Evolutionary conservation across 1,284 basidiomycete species (phyloP).

Genomic region (Afroboletus lepidellus): DNA sequence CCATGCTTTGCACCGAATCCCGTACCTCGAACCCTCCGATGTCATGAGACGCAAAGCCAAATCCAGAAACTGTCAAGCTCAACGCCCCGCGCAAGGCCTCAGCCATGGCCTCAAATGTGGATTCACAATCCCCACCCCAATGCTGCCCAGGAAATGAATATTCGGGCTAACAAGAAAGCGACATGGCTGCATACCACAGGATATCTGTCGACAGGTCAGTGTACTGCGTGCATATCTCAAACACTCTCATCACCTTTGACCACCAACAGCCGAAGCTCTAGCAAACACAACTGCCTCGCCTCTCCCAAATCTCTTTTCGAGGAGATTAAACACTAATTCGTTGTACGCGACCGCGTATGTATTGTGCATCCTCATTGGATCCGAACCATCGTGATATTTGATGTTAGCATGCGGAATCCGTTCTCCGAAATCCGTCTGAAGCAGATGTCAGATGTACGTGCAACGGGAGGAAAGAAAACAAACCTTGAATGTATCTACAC

Average conservation of each 20-base stretch:
- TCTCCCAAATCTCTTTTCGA: constrained; percentile 58
- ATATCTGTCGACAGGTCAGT: constrained; percentile 13
- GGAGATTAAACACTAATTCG: constrained; percentile 61
- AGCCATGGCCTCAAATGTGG: constrained; percentile 76
- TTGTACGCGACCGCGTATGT: constrained; percentile 69
- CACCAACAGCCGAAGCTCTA: constrained; percentile 62
- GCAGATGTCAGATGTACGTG: neutral
- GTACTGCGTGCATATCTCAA: constrained; percentile 5
- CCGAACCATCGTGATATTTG: constrained; percentile 65
- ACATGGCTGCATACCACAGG: constrained; percentile 13
- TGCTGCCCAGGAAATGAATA: constrained; percentile 42
- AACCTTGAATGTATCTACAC: constrained; percentile 72
- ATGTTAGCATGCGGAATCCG: constrained; percentile 64
- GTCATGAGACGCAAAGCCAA: constrained; percentile 72
- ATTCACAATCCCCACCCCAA: constrained; percentile 80
- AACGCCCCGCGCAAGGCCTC: constrained; percentile 69
- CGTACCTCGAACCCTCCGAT: constrained; percentile 70
- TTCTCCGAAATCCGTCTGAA: constrained; percentile 68
- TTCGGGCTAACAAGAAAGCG: neutral
- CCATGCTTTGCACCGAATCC: neutral
- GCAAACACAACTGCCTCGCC: constrained; percentile 72
- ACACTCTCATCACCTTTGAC: constrained; percentile 50
- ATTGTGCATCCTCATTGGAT: constrained; percentile 68
- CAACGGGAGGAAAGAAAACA: neutral
- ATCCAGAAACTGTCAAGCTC: constrained; percentile 66